Conservation (phyloP, 306 rosid genomes). For the Sicyos baderoa region DNA sequence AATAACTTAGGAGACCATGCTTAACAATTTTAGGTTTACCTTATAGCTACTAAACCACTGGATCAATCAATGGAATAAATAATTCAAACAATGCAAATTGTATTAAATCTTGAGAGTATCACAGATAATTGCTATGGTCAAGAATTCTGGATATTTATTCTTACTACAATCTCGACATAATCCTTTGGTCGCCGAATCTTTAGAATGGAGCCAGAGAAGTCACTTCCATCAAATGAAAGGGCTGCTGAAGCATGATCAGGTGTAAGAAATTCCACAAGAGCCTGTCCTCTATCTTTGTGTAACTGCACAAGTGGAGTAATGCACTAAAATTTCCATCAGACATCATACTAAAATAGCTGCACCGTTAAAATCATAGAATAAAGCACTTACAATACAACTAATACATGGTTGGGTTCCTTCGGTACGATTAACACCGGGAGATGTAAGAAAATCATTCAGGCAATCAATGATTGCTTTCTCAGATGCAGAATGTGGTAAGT, state of each 20-base stretch:
- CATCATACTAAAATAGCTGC: conserved; percentile 16
- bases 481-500: conserved; percentile 64
- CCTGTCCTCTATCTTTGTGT: conserved; percentile 75
- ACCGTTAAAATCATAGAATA: neutral
- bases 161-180: conserved; percentile 76
- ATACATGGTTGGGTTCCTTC: conserved; percentile 77
- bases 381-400: conserved; percentile 68
- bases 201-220: conserved; percentile 54
- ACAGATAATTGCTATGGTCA: conserved; percentile 18
- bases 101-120: conserved; percentile 6
- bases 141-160: conserved; percentile 29
- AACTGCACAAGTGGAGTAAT: conserved; percentile 45
- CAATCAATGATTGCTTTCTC: conserved; percentile 69
- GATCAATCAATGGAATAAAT: neutral
- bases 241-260: conserved; percentile 85
- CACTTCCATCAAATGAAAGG: conserved; percentile 73
- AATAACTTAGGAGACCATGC: neutral
- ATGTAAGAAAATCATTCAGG: conserved; percentile 56
- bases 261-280: conserved; percentile 85
- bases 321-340: conserved; percentile 16
- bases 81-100: neutral
- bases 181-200: conserved; percentile 88
- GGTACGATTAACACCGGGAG: conserved; percentile 48
- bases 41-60: conserved; percentile 1
- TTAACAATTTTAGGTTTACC: neutral